These are phyloP conservation scores for Phytopythium ostracodes DNA, from an alignment of 352 stramenopile genomes.

Conservation along the genomic window DNA sequence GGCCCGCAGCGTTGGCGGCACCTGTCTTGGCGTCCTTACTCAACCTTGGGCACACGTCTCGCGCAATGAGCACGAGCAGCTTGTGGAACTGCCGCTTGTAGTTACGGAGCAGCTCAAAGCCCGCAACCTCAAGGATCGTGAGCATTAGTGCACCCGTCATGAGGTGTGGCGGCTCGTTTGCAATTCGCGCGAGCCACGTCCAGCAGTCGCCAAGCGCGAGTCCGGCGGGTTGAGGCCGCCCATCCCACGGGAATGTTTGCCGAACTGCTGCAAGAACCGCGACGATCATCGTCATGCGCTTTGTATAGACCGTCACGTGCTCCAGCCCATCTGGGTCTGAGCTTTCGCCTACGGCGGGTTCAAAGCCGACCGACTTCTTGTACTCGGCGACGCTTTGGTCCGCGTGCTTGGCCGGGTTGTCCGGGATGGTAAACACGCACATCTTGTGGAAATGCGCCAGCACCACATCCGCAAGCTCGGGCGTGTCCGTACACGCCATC, in stretches of 20 bases:
- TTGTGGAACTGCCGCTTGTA: slow-evolving; percentile 84
- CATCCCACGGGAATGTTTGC: slow-evolving; percentile 62
- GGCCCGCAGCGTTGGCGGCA: slow-evolving; percentile 64
- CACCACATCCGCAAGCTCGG: slow-evolving; percentile 67
- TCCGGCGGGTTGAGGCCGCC: slow-evolving; percentile 42
- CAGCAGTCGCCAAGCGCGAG: slow-evolving; percentile 67
- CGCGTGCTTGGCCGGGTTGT: slow-evolving; percentile 50
- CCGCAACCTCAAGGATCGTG: slow-evolving; percentile 75
- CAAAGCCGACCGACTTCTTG: slow-evolving; percentile 60
- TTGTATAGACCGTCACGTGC: slow-evolving; percentile 73
- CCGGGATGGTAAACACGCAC: slow-evolving; percentile 70
- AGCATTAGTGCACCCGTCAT: slow-evolving; percentile 67
- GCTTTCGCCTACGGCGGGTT: slow-evolving; percentile 56
- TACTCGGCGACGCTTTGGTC: slow-evolving; percentile 57
- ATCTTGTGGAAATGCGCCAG: slow-evolving; percentile 72
- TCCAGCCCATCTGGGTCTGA: slow-evolving; percentile 55
- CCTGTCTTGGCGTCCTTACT: slow-evolving; percentile 76
- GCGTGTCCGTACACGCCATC: slow-evolving; percentile 69
- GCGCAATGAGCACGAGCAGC: slow-evolving; percentile 59
- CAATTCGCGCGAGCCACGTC: slow-evolving; percentile 59
- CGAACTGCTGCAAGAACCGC: slow-evolving; percentile 67
- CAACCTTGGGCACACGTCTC: slow-evolving; percentile 54
- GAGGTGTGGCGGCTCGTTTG: slow-evolving; percentile 67
- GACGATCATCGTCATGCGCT: slow-evolving; percentile 76
- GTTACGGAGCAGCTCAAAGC: slow-evolving; percentile 53